Evolutionary conservation across 495 filamentous ascomycete species (phyloP).

Genomic region (Neurospora terricola): DNA sequence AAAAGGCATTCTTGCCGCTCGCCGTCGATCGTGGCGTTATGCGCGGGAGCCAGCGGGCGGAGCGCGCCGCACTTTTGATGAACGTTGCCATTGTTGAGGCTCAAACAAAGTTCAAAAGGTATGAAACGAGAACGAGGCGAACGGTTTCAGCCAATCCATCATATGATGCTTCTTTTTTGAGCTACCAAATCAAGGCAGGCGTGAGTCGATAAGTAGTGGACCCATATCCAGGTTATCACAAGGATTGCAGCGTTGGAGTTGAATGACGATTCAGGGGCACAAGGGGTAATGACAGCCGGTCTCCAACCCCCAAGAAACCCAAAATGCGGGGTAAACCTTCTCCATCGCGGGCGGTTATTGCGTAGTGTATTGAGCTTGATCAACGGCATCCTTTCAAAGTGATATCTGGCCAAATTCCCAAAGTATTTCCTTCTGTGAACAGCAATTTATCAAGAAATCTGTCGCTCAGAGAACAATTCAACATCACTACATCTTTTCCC

Average conservation of each 20-base stretch:
- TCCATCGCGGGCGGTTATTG: background rate
- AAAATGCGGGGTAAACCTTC: background rate
- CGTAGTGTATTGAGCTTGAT: background rate
- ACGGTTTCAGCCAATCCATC: background rate
- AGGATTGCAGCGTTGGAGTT: background rate
- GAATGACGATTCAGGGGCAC: background rate
- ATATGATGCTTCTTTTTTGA: background rate
- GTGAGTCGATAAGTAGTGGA: background rate
- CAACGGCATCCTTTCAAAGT: background rate
- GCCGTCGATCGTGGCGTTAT: background rate
- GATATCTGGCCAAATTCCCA: background rate
- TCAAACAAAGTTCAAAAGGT: background rate
- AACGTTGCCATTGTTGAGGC: background rate
- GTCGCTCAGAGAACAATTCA: background rate
- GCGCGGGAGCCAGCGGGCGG: background rate
- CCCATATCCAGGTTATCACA: background rate
- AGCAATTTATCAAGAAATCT: background rate
- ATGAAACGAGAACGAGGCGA: background rate
- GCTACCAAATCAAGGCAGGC: background rate
- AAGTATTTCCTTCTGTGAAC: background rate
- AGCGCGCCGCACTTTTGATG: background rate
- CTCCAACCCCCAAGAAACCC: background rate
- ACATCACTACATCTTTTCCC: background rate
- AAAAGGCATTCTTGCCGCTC: slow-evolving; percentile 8
- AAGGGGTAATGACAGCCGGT: background rate